Base-by-base conservation (phyloP, 352 stramenopile species). In the Pythium phragmiticola region DNA sequence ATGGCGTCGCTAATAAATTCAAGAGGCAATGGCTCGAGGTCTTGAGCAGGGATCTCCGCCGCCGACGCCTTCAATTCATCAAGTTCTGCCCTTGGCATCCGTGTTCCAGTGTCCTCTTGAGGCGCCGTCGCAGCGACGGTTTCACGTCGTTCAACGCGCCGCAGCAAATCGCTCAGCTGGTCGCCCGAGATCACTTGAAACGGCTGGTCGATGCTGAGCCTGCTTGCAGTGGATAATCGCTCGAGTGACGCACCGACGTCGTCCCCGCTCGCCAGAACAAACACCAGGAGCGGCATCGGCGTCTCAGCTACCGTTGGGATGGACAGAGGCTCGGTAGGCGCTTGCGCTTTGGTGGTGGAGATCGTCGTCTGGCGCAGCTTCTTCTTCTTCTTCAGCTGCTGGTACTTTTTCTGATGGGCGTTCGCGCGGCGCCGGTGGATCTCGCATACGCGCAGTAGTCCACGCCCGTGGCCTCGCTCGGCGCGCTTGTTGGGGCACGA, bases 361-460 rank as follows among this genome's bases (percentile, higher is more conserved):
- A 39, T 13, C 11, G 34, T 13, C 7, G 34, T 39, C 1, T 3
- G 34, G 34, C 7, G 34, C 34, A 13, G 34, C 9, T 12, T 26
- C 43, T 50, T 12, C 16, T 50, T 12, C 21, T 33, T 50, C 17
- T 50, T 26, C 6, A 28, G 49, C 26, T 37, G 49, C 49, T 56
- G 49, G 49, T 56, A 56, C 26, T 56, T 37, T 17, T 45, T 42
- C 49, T 56, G 49, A 30, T 56, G 49, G 12, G 17, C 30, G 17
- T 43, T 56, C 17, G 49, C 49, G 28, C 49, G 49, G 14, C 33
- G 49, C 6, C 49, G 28, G n/a, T 56, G 49, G 49, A 43, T 41
- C n/a, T 56, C 49, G 12, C 49, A 56, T 2, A 56, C 49, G 16
- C 49, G 49, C 4, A 56, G n/a, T 11, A 17, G 30, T 12, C 13